A percentile compares a stretch with the other conserved stretches of the same genome.
Conservation (phyloP, 2,329 filamentous ascomycete genomes). For the Catunica adiposa region DNA sequence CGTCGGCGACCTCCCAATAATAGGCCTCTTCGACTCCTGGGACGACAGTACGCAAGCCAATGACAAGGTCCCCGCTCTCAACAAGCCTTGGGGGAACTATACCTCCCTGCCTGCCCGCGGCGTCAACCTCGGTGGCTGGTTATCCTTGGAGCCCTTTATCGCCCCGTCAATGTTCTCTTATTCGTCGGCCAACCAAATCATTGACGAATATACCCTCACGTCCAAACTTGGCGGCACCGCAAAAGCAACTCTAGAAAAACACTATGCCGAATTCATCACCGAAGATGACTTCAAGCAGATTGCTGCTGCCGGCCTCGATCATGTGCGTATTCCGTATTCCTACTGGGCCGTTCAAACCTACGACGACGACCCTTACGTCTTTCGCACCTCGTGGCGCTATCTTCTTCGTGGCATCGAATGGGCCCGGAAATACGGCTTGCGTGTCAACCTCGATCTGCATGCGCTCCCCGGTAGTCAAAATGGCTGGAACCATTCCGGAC, state of each 20-base stretch:
- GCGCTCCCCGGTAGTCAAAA: slow-evolving; percentile 88
- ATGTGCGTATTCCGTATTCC: slow-evolving; percentile 86
- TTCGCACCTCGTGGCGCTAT: slow-evolving; percentile 81
- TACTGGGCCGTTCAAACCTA: slow-evolving; percentile 91
- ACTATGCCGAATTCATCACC: slow-evolving; percentile 79
- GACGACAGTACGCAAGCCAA: slow-evolving; percentile 71
- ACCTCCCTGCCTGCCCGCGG: slow-evolving; percentile 65
- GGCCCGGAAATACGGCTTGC: slow-evolving; percentile 77
- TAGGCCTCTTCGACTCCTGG: slow-evolving; percentile 75
- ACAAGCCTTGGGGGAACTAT: slow-evolving; percentile 62
- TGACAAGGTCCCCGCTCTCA: slow-evolving; percentile 58
- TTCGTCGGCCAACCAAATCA: slow-evolving; percentile 45
- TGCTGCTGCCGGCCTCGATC: slow-evolving; percentile 73
- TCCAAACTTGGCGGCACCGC: slow-evolving; percentile 50
- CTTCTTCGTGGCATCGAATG: slow-evolving; percentile 86
- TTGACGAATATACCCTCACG: slow-evolving; percentile 79
- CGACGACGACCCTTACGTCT: slow-evolving; percentile 71
- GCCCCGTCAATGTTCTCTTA: slow-evolving; percentile 74
- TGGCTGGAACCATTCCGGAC: slow-evolving; percentile 92
- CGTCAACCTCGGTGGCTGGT: slow-evolving; percentile 87
- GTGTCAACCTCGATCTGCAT: slow-evolving; percentile 86
- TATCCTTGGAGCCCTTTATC: slow-evolving; percentile 88
- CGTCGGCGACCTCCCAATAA: slow-evolving; percentile 74
- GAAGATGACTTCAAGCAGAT: slow-evolving; percentile 76
- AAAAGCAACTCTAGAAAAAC: slow-evolving; percentile 58